Percentiles rank a stretch among this genome's conserved stretches.
These are phyloP conservation scores for Populus deltoides DNA, from an alignment of 345 rosid genomes.

Conservation along the genomic window DNA sequence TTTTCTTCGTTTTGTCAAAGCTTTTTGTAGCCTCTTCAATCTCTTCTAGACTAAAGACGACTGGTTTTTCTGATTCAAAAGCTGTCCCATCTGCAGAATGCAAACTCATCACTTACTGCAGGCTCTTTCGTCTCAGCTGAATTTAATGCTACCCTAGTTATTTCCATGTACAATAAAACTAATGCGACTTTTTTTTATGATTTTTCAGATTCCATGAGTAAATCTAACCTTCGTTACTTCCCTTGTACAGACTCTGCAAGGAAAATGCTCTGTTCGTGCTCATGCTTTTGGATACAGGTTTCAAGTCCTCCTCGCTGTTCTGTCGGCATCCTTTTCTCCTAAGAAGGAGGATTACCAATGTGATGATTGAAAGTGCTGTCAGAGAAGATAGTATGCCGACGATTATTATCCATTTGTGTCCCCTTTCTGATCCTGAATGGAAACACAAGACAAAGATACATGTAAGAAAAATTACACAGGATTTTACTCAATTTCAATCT, in stretches of 20 bases:
- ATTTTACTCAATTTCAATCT: not conserved
- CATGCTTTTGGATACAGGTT: conserved; percentile 34
- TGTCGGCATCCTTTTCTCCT: conserved; percentile 22
- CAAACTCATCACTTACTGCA: not conserved
- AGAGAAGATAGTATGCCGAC: conserved; percentile 32
- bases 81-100: conserved; percentile 30
- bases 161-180: not conserved
- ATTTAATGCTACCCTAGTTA: not conserved
- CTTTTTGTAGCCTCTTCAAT: conserved; percentile 52
- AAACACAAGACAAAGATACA: conserved; percentile 5
- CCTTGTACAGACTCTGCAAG: conserved; percentile 28
- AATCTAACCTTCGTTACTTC: conserved; percentile 44
- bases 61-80: conserved; percentile 56
- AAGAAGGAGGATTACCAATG: conserved; percentile 21
- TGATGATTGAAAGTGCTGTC: conserved; percentile 22
- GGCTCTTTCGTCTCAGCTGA: not conserved
- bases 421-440: conserved; percentile 20
- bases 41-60: conserved; percentile 40
- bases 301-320: conserved; percentile 20
- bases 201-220: not conserved
- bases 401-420: conserved; percentile 32
- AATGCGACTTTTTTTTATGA: not conserved
- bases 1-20: conserved; percentile 49
- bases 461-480: not conserved
- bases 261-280: conserved; percentile 32